A percentile compares a stretch with the other conserved stretches of the same genome.
phyloP scores from a whole-genome alignment of 768 basidiomycete species.

The Imleria badia region DNA sequence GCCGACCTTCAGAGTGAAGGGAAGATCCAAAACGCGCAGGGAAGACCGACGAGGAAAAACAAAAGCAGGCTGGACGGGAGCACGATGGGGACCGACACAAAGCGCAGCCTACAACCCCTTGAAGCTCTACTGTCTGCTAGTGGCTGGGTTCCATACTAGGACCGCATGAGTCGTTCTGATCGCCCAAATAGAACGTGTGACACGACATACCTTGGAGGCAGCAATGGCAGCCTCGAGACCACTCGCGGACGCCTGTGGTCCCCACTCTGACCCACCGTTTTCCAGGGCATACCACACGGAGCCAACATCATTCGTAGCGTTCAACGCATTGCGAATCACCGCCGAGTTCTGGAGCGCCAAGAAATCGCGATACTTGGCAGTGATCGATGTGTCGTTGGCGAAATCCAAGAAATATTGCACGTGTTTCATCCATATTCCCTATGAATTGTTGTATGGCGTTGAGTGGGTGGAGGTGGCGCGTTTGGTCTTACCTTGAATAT shows the following conservation, averaged over 20 bases:
- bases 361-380: slow-evolving; percentile 40
- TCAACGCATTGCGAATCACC: slow-evolving; percentile 38
- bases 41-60: too few relatives aligned
- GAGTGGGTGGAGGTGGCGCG: neutral
- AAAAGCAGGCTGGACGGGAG: too few relatives aligned
- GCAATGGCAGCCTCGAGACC: too few relatives aligned
- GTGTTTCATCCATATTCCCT: slow-evolving; percentile 52
- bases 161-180: neutral
- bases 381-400: slow-evolving; percentile 43
- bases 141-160: too few relatives aligned
- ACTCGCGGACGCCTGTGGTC: too few relatives aligned
- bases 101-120: too few relatives aligned
- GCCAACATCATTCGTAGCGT: slow-evolving; percentile 41
- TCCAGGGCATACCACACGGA: slow-evolving; percentile 33
- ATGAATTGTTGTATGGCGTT: too few relatives aligned
- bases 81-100: too few relatives aligned
- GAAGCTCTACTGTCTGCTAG: too few relatives aligned
- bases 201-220: slow-evolving; percentile 23
- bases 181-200: neutral
- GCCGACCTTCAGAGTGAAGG: too few relatives aligned
- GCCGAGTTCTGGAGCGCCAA: slow-evolving; percentile 40
- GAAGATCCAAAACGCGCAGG: too few relatives aligned
- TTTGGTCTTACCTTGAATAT: slow-evolving; percentile 33
- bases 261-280: slow-evolving; percentile 30
- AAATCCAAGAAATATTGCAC: slow-evolving; percentile 49